phyloP scores from a whole-genome alignment of 345 rosid species.

The Acer saccharum region DNA sequence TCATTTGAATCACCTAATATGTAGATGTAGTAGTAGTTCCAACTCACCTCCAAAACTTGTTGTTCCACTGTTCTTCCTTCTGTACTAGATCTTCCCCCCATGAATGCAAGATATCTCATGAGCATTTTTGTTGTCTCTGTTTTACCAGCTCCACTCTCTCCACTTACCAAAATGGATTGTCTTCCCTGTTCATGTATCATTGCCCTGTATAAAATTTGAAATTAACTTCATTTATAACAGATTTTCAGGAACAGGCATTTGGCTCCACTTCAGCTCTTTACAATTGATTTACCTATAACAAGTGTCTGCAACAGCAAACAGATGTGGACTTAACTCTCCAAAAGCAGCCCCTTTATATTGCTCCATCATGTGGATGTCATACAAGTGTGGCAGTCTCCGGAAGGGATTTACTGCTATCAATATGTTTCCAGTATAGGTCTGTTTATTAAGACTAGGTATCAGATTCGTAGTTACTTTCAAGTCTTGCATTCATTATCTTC shows the following conservation, averaged over 20 bases:
- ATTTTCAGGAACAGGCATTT: neutral
- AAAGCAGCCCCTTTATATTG: slow-evolving; percentile 65
- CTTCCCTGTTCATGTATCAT: slow-evolving; percentile 73
- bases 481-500: slow-evolving; percentile 1
- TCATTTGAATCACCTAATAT: slow-evolving; percentile 12
- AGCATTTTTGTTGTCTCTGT: slow-evolving; percentile 94
- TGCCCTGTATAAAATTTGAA: slow-evolving; percentile 39
- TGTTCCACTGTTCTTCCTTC: slow-evolving; percentile 85
- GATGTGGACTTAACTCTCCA: slow-evolving; percentile 68
- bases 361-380: slow-evolving; percentile 61
- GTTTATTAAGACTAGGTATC: slow-evolving; percentile 30
- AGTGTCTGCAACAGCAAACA: slow-evolving; percentile 64
- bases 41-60: slow-evolving; percentile 72
- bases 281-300: slow-evolving; percentile 47
- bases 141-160: slow-evolving; percentile 97
- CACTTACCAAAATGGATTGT: slow-evolving; percentile 76
- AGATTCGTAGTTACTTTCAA: slow-evolving; percentile 14
- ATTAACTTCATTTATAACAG: neutral
- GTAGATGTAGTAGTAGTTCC: slow-evolving; percentile 2
- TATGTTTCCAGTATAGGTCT: slow-evolving; percentile 72
- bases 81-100: slow-evolving; percentile 74
- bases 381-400: slow-evolving; percentile 61
- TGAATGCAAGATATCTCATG: slow-evolving; percentile 88
- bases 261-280: neutral
- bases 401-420: slow-evolving; percentile 68